phyloP scores from a whole-genome alignment of 495 filamentous ascomycete genomes.

The Polyplosphaeria fusca region DNA sequence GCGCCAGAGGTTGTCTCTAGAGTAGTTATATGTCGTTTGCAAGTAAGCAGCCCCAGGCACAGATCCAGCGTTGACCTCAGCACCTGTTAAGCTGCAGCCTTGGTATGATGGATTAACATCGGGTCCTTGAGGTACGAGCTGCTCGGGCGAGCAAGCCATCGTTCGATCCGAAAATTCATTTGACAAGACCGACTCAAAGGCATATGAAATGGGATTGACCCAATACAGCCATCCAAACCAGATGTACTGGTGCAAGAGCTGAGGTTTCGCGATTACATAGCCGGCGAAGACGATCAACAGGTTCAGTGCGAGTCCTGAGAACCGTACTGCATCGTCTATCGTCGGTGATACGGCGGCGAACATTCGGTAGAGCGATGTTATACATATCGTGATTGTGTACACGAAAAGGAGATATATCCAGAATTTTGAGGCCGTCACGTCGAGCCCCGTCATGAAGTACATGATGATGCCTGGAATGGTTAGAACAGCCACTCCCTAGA shows the following conservation, averaged over 20 bases:
- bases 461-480: conserved; percentile 48
- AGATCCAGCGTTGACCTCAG: conserved; percentile 50
- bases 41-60: conserved; percentile 58
- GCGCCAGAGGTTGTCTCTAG: conserved; percentile 57
- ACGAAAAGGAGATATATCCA: conserved; percentile 72
- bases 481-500: neutral
- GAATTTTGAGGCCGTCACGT: conserved; percentile 65
- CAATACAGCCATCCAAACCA: conserved; percentile 61
- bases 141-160: conserved; percentile 55
- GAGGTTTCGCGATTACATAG: conserved; percentile 51
- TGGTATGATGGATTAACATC: conserved; percentile 56
- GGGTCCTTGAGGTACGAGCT: conserved; percentile 49
- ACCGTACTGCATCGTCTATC: conserved; percentile 71
- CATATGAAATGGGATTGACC: conserved; percentile 54
- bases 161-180: conserved; percentile 50
- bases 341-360: conserved; percentile 68
- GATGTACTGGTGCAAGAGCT: conserved; percentile 44
- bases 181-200: conserved; percentile 58
- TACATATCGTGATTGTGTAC: conserved; percentile 62
- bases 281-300: conserved; percentile 56
- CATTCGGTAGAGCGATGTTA: conserved; percentile 72
- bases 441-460: conserved; percentile 67
- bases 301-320: conserved; percentile 66
- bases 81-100: conserved; percentile 56
- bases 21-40: conserved; percentile 52